Evolutionary conservation across 2,329 filamentous ascomycete species (phyloP).

Genomic region (Cordyceps fumosorosea): DNA sequence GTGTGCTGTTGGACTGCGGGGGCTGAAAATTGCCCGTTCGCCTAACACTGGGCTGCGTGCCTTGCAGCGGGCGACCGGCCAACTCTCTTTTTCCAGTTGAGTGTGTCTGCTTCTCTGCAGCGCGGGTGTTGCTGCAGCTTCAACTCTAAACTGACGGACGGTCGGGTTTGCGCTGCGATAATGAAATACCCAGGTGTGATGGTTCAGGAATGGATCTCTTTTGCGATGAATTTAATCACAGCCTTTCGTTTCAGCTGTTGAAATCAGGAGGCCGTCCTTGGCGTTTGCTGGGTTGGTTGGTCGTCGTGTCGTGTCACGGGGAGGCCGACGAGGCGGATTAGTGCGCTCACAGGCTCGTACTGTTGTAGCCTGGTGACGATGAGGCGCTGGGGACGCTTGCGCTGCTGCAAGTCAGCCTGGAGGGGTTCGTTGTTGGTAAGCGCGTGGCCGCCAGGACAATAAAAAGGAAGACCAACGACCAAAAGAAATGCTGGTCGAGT

Average conservation of each 20-base stretch:
- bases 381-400: not conserved
- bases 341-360: not conserved
- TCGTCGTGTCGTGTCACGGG: conserved; percentile 1
- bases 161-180: not conserved
- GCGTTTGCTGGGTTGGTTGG: not conserved
- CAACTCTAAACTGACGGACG: not conserved
- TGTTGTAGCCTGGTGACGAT: not conserved
- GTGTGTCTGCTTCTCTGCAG: too few species aligned
- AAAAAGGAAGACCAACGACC: not conserved
- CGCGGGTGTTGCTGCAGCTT: not conserved
- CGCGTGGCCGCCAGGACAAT: not conserved
- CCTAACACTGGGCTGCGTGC: not conserved
- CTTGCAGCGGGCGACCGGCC: conserved; percentile 1
- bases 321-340: not conserved
- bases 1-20: not conserved
- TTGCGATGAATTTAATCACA: too few species aligned
- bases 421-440: not conserved
- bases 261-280: conserved; percentile 1
- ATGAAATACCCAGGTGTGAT: too few species aligned
- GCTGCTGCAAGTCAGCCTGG: not conserved
- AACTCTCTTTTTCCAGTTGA: not conserved
- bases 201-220: too few species aligned
- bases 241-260: not conserved
- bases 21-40: not conserved
- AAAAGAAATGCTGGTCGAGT: not conserved